Evolutionary conservation across 2,329 filamentous ascomycete genomes (phyloP).

Genomic region (Macrophomina tecta): DNA sequence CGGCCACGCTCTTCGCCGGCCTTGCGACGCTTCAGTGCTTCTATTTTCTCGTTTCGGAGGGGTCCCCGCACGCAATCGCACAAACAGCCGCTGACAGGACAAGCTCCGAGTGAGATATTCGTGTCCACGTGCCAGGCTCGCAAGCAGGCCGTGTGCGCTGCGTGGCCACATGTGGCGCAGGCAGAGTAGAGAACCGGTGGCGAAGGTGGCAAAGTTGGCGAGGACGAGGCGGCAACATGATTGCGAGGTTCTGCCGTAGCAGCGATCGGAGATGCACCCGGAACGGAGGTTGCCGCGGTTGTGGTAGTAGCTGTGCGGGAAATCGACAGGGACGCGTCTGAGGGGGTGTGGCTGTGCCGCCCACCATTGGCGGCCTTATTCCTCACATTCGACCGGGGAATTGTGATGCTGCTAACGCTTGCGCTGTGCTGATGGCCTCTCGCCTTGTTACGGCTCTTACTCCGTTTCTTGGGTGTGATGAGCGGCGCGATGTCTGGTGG

Average conservation of each 20-base stretch:
- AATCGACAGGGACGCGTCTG: constrained; percentile 15
- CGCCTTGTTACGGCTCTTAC: constrained; percentile 16
- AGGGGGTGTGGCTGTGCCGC: constrained; percentile 23
- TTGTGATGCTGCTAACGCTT: constrained; percentile 19
- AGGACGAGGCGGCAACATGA: not conserved
- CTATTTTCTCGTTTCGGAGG: constrained; percentile 41
- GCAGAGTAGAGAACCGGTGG: constrained; percentile 56
- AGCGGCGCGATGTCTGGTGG: constrained; percentile 42
- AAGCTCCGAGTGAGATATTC: constrained; percentile 54
- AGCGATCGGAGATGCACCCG: not conserved
- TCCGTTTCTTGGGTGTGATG: constrained; percentile 30
- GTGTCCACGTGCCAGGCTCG: constrained; percentile 60
- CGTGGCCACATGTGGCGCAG: constrained; percentile 67
- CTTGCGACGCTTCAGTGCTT: constrained; percentile 34
- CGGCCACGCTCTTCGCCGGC: constrained; percentile 43
- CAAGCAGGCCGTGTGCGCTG: constrained; percentile 64
- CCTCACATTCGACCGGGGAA: constrained; percentile 16
- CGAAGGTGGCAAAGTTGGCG: constrained; percentile 30
- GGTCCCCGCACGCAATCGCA: constrained; percentile 64
- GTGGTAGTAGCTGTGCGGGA: constrained; percentile 17
- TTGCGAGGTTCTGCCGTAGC: not conserved
- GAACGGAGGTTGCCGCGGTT: constrained; percentile 2
- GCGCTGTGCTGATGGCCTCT: constrained; percentile 23
- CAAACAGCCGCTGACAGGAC: constrained; percentile 64
- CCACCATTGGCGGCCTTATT: constrained; percentile 15